phyloP scores from a whole-genome alignment of 2,329 filamentous ascomycete genomes.

The Mycosphaerelloides madeirae region DNA sequence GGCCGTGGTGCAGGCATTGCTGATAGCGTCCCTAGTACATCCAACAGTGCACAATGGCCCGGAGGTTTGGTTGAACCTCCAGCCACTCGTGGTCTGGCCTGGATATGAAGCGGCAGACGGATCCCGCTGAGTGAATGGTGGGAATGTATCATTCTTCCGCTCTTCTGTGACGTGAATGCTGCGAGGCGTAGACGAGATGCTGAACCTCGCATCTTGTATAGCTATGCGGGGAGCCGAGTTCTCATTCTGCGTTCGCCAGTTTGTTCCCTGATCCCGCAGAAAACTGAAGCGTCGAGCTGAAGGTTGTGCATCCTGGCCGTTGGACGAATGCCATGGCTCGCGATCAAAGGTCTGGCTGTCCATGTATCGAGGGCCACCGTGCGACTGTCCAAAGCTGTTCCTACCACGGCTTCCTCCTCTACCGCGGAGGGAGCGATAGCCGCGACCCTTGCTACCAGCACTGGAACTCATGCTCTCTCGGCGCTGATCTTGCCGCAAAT shows the following conservation, averaged over 20 bases:
- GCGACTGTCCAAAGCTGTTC: neutral
- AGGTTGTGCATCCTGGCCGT: too few relatives aligned
- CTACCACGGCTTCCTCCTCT: neutral
- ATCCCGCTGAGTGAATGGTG: too few relatives aligned
- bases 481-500: neutral
- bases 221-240: neutral
- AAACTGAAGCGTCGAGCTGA: neutral
- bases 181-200: neutral
- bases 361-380: too few relatives aligned
- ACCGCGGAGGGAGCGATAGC: slow-evolving; percentile 2
- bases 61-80: too few relatives aligned
- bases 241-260: slow-evolving; percentile 1
- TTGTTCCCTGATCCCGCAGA: neutral
- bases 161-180: too few relatives aligned
- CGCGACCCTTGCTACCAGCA: neutral
- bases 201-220: slow-evolving; percentile 1
- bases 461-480: slow-evolving; percentile 3
- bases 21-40: slow-evolving; percentile 13
- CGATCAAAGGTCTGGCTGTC: too few relatives aligned
- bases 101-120: too few relatives aligned
- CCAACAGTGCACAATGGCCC: neutral
- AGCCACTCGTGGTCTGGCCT: too few relatives aligned
- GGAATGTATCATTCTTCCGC: too few relatives aligned
- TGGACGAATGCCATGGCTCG: too few relatives aligned
- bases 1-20: slow-evolving; percentile 10